Conservation (phyloP, 2,329 filamentous ascomycete species). For the Ophiosphaerella korrae region DNA sequence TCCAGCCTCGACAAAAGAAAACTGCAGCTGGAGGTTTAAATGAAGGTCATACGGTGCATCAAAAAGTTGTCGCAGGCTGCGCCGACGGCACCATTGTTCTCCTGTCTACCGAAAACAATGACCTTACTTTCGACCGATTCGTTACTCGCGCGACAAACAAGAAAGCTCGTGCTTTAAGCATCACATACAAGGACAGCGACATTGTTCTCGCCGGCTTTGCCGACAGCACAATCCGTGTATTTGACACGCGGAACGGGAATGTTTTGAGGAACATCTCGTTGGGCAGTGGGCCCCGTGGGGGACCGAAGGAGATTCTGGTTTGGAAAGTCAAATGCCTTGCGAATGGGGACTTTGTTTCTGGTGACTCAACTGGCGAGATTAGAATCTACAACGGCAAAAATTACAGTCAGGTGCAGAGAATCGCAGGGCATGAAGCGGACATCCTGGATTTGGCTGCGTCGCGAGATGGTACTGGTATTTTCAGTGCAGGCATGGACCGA, state of each 20-base stretch:
- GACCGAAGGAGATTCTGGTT: slow-evolving; percentile 83
- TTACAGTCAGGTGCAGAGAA: slow-evolving; percentile 83
- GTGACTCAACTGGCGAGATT: slow-evolving; percentile 91
- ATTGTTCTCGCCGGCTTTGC: slow-evolving; percentile 88
- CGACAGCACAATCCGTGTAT: slow-evolving; percentile 93
- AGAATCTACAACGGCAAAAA: slow-evolving; percentile 94
- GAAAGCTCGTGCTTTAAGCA: slow-evolving; percentile 86
- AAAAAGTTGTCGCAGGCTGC: slow-evolving; percentile 82
- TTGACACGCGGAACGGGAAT: slow-evolving; percentile 79
- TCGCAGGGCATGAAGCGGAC: slow-evolving; percentile 87
- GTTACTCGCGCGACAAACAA: slow-evolving; percentile 78
- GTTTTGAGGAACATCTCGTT: slow-evolving; percentile 83
- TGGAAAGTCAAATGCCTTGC: slow-evolving; percentile 91
- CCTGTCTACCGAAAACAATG: slow-evolving; percentile 82
- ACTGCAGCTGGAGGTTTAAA: slow-evolving; percentile 1
- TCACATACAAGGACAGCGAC: slow-evolving; percentile 85
- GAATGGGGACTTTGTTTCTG: slow-evolving; percentile 89
- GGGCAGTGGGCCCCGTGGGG: slow-evolving; percentile 76
- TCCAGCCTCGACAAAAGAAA: slow-evolving; percentile 69
- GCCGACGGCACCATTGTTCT: slow-evolving; percentile 88
- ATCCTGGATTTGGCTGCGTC: slow-evolving; percentile 86
- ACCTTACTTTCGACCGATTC: slow-evolving; percentile 78
- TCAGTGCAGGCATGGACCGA: slow-evolving; percentile 91
- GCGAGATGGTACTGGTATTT: slow-evolving; percentile 77
- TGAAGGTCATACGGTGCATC: slow-evolving; percentile 35